A percentile compares a stretch with the other conserved stretches of the same genome.
These are phyloP conservation scores for Bassia scoparia DNA, from an alignment of 148 eudicot genomes.

Conservation along the genomic window DNA sequence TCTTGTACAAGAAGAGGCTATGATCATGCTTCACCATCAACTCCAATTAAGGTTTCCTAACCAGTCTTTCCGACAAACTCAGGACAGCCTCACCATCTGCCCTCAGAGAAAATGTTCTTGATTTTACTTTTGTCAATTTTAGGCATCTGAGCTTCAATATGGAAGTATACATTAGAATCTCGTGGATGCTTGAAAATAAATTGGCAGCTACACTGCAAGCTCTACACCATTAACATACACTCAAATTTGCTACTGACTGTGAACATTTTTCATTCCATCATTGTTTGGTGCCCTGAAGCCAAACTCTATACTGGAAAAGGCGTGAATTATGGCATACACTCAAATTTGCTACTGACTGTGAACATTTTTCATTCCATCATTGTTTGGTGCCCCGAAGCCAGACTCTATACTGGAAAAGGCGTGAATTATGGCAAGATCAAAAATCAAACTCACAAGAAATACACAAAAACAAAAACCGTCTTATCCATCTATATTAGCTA, in stretches of 20 bases:
- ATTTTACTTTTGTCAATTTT: not conserved
- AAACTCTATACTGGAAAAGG: not conserved
- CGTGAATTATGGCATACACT: not conserved
- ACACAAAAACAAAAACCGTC: no score
- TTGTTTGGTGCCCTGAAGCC: not conserved
- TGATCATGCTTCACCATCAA: not conserved
- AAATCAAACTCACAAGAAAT: not conserved
- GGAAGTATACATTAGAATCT: not conserved
- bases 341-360: not conserved
- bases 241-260: not conserved
- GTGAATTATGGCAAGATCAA: not conserved
- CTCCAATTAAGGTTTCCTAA: not conserved
- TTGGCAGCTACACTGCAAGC: not conserved
- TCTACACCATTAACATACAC: not conserved
- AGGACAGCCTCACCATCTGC: not conserved
- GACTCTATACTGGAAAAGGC: not conserved
- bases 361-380: not conserved
- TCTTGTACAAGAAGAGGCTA: not conserved
- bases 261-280: not conserved
- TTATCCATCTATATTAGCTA: not conserved
- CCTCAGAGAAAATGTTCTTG: not conserved
- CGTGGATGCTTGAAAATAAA: not conserved
- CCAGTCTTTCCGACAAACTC: not conserved
- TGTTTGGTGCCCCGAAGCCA: not conserved
- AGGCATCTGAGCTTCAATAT: not conserved